Evolutionary conservation across 345 rosid species (phyloP).

Genomic region (Rhizophora apiculata): DNA sequence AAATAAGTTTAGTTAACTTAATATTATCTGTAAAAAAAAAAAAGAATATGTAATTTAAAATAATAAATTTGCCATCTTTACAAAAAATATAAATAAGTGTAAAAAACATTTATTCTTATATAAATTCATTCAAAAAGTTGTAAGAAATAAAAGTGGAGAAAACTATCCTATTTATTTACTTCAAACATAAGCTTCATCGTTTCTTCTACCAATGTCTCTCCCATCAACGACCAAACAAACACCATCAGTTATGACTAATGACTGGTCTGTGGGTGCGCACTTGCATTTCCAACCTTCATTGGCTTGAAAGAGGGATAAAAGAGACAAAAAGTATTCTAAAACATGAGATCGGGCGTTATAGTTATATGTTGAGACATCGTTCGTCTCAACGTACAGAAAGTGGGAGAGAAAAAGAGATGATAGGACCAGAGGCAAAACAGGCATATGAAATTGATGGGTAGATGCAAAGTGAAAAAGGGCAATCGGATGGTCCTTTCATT

Average conservation of each 20-base stretch:
- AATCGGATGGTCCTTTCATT: conserved; percentile 5
- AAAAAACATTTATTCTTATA: too few relatives aligned
- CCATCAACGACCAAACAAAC: background rate
- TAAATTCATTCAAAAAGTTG: too few relatives aligned
- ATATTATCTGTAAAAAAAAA: too few relatives aligned
- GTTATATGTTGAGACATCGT: background rate
- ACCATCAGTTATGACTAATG: background rate
- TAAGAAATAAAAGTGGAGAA: too few relatives aligned
- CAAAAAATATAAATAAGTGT: too few relatives aligned
- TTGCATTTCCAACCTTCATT: background rate
- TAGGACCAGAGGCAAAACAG: background rate
- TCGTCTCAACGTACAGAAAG: background rate
- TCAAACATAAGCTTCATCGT: background rate
- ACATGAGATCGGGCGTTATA: background rate
- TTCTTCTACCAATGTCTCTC: background rate
- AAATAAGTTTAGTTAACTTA: too few relatives aligned
- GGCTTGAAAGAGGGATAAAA: background rate
- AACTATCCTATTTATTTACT: too few relatives aligned
- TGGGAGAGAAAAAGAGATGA: background rate
- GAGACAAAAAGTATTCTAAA: background rate
- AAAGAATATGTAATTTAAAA: too few relatives aligned
- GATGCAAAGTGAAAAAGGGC: background rate
- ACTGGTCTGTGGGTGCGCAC: background rate
- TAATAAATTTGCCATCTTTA: too few relatives aligned
- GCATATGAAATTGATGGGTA: background rate